A percentile compares a stretch with the other conserved stretches of the same genome.
Conservation (phyloP, 108 stramenopile genomes). For the Conticribra guillardii region DNA sequence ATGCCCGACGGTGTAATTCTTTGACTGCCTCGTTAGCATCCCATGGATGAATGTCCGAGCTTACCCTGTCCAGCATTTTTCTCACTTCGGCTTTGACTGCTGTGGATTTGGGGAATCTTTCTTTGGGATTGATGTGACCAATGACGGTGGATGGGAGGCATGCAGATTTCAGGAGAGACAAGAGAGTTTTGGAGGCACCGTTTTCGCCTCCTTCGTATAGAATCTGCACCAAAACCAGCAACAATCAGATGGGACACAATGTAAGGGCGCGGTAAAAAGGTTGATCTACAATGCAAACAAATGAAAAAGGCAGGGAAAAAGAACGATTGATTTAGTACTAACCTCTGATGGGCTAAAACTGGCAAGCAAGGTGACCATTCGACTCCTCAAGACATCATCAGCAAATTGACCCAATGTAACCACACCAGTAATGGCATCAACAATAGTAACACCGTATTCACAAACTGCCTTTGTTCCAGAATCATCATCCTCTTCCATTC, state of each 20-base stretch:
- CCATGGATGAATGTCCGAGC: slow-evolving; percentile 75
- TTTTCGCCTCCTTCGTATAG: slow-evolving; percentile 53
- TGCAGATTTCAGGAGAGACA: slow-evolving; percentile 52
- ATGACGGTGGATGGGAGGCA: slow-evolving; percentile 37
- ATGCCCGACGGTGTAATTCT: slow-evolving; percentile 78
- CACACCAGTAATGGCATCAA: slow-evolving; percentile 86
- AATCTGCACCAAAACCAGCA: slow-evolving; percentile 29
- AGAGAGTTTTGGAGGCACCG: slow-evolving; percentile 59
- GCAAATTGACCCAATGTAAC: slow-evolving; percentile 97
- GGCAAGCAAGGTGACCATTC: slow-evolving; percentile 93
- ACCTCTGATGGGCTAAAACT: slow-evolving; percentile 88
- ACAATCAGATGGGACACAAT: too few relatives aligned
- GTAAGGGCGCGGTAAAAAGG: too few relatives aligned
- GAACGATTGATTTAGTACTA: slow-evolving; percentile 13
- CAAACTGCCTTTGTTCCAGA: slow-evolving; percentile 65
- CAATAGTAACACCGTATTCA: slow-evolving; percentile 93
- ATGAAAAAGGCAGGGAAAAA: too few relatives aligned
- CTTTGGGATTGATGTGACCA: slow-evolving; percentile 53
- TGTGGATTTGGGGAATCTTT: slow-evolving; percentile 75
- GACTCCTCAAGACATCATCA: slow-evolving; percentile 90
- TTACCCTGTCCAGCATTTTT: slow-evolving; percentile 55
- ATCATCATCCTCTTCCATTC: slow-evolving; percentile 28
- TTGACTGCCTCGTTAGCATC: slow-evolving; percentile 70
- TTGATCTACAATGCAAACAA: too few relatives aligned
- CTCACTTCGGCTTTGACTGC: slow-evolving; percentile 66